Evolutionary conservation across 2,329 filamentous ascomycete genomes (phyloP).

Genomic region (Sporothrix phasma): DNA sequence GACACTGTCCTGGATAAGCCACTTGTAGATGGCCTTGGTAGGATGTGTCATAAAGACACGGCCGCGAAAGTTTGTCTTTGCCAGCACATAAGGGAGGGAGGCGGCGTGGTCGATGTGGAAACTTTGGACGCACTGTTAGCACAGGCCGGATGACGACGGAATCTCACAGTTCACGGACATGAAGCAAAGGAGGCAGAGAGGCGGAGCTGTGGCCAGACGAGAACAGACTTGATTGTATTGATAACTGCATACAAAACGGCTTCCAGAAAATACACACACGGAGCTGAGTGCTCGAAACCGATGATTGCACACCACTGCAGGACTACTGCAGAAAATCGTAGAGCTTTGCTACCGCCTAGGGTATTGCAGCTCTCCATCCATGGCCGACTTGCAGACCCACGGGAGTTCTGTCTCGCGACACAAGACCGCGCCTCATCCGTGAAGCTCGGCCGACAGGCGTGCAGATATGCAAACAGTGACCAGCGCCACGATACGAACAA

Average conservation of each 20-base stretch:
- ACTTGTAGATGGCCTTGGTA: constrained; percentile 99
- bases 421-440: neutral
- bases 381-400: neutral
- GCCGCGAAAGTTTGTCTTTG: constrained; percentile 95
- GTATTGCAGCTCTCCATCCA: neutral
- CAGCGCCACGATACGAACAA: neutral
- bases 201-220: neutral
- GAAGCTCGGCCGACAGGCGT: too few relatives aligned
- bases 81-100: constrained; percentile 91
- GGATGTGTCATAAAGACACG: constrained; percentile 99
- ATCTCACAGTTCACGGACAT: neutral
- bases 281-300: neutral
- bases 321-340: constrained; percentile 2
- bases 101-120: constrained; percentile 99
- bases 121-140: constrained; percentile 41
- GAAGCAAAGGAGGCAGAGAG: neutral
- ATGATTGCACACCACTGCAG: neutral
- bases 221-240: constrained; percentile 22
- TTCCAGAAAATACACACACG: neutral
- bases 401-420: neutral
- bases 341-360: neutral
- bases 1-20: constrained; percentile 95
- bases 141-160: neutral
- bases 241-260: constrained; percentile 21
- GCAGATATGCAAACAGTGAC: neutral